Evolutionary conservation across 2,329 filamentous ascomycete genomes (phyloP).

Genomic region (Talaromyces sp.): DNA sequence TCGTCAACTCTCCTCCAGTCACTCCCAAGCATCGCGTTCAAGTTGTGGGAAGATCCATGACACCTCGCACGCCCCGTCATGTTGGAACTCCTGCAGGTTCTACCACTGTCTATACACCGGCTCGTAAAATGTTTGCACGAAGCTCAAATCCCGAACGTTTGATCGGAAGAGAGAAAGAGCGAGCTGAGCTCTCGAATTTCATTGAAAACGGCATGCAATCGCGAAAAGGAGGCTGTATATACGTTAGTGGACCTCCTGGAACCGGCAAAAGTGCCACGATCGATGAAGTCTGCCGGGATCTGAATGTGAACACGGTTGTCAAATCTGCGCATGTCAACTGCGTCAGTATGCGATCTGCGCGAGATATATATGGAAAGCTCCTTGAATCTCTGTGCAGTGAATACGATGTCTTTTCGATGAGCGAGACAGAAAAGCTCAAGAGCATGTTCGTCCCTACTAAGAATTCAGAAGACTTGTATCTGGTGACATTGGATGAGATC

Average conservation of each 20-base stretch:
- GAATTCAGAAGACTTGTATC: slow-evolving; percentile 56
- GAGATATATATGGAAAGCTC: slow-evolving; percentile 78
- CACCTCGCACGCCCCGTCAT: slow-evolving; percentile 74
- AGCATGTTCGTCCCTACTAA: slow-evolving; percentile 66
- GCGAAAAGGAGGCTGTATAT: slow-evolving; percentile 73
- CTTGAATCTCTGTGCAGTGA: slow-evolving; percentile 66
- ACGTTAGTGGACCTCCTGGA: slow-evolving; percentile 91
- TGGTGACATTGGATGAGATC: slow-evolving; percentile 93
- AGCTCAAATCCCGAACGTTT: slow-evolving; percentile 71
- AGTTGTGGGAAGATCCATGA: slow-evolving; percentile 69
- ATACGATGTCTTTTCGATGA: slow-evolving; percentile 60
- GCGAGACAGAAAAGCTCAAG: slow-evolving; percentile 66
- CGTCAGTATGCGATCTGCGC: slow-evolving; percentile 89
- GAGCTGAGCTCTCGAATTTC: slow-evolving; percentile 65
- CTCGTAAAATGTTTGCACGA: slow-evolving; percentile 80
- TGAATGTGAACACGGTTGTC: slow-evolving; percentile 52
- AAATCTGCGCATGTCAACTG: slow-evolving; percentile 85
- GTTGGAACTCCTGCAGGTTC: slow-evolving; percentile 63
- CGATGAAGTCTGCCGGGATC: slow-evolving; percentile 67
- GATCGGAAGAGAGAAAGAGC: slow-evolving; percentile 71
- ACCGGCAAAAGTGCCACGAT: slow-evolving; percentile 97
- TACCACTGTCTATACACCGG: slow-evolving; percentile 79
- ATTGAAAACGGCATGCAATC: slow-evolving; percentile 61
- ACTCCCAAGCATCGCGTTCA: slow-evolving; percentile 84
- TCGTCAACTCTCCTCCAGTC: slow-evolving; percentile 64